Percentiles rank a stretch among this genome's conserved stretches.
phyloP scores from a whole-genome alignment of 2,329 filamentous ascomycete species.

The Apiospora malaysiana region DNA sequence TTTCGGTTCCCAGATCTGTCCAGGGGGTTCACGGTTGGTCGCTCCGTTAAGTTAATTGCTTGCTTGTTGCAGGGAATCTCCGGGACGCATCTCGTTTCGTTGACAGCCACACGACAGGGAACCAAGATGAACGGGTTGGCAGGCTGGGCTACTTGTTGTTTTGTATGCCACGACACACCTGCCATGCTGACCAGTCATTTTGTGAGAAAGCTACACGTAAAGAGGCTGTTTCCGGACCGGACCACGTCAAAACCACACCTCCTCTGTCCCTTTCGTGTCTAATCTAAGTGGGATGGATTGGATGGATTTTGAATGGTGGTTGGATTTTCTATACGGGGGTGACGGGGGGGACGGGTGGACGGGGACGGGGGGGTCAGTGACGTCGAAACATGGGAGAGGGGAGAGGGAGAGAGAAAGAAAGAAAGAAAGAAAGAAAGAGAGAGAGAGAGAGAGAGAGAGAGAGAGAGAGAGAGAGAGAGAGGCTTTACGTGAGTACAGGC shows the following conservation, averaged over 20 bases:
- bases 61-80: constrained; percentile 14
- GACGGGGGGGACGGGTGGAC: neutral
- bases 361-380: neutral
- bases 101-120: constrained; percentile 17
- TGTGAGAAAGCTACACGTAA: neutral
- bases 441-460: too few relatives aligned
- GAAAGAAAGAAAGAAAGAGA: too few relatives aligned
- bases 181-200: constrained; percentile 14
- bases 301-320: neutral
- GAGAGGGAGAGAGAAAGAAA: too few relatives aligned
- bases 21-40: neutral
- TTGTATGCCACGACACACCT: neutral
- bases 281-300: constrained; percentile 7
- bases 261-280: neutral
- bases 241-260: constrained; percentile 12
- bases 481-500: neutral
- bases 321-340: too few relatives aligned
- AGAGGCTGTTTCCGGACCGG: neutral
- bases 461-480: too few relatives aligned
- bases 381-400: constrained; percentile 19
- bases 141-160: neutral
- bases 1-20: too few relatives aligned
- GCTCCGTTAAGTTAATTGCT: neutral
- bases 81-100: constrained; percentile 7
- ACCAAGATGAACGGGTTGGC: constrained; percentile 12